A percentile compares a stretch with the other conserved stretches of the same genome.
These are phyloP conservation scores for Babesia caballi DNA, from an alignment of 169 alveolate genomes.

Conservation along the genomic window DNA sequence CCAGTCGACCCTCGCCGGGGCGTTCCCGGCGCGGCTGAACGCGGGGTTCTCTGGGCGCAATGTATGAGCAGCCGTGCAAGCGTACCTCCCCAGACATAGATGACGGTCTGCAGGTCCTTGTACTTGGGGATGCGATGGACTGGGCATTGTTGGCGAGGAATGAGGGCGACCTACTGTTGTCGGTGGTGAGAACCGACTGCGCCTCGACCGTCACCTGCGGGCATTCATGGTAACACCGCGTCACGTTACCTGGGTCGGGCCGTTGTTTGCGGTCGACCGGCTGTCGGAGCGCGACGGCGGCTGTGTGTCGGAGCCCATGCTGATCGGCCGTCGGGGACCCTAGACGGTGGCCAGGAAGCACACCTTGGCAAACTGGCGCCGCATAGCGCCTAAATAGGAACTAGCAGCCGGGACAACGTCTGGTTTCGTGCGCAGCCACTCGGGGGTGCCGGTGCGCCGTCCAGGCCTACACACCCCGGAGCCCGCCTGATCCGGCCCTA, in stretches of 20 bases:
- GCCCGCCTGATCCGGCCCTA: no score
- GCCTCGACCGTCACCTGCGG: conserved; percentile 63
- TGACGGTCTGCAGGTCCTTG: conserved; percentile 49
- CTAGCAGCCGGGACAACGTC: not conserved
- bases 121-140: conserved; percentile 43
- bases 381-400: not conserved
- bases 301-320: not conserved
- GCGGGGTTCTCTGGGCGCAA: conserved; percentile 1
- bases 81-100: conserved; percentile 66
- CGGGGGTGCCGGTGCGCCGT: not conserved
- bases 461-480: not conserved
- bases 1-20: conserved; percentile 27
- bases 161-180: conserved; percentile 26
- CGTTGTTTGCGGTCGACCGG: not conserved
- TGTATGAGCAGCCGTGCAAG: not conserved
- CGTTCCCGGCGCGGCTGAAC: conserved; percentile 1
- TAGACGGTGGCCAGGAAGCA: not conserved
- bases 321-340: not conserved
- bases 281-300: not conserved
- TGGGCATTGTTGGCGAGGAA: not conserved
- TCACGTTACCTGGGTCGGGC: conserved; percentile 19
- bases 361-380: not conserved
- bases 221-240: no score
- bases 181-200: conserved; percentile 53
- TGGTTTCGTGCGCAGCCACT: not conserved